phyloP scores from a whole-genome alignment of 2,329 filamentous ascomycete species.

The Dothidotthia symphoricarpi region DNA sequence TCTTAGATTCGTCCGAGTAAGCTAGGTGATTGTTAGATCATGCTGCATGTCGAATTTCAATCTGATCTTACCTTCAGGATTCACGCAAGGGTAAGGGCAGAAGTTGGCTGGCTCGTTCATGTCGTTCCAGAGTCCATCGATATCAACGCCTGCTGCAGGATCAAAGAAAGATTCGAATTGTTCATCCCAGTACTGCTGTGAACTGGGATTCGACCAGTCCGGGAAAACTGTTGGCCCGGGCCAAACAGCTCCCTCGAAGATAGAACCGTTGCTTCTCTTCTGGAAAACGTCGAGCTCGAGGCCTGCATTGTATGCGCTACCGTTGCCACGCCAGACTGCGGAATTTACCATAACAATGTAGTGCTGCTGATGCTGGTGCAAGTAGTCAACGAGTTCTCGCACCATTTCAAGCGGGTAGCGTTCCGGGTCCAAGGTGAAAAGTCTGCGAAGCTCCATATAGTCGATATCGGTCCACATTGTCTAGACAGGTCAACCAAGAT shows the following conservation, averaged over 20 bases:
- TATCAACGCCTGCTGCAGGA: slow-evolving; percentile 63
- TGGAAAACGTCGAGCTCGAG: slow-evolving; percentile 56
- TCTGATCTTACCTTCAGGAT: slow-evolving; percentile 32
- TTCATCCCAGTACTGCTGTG: slow-evolving; percentile 65
- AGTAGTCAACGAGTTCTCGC: slow-evolving; percentile 62
- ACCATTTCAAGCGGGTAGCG: slow-evolving; percentile 62
- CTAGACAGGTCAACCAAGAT: slow-evolving; percentile 40
- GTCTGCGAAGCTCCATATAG: slow-evolving; percentile 61
- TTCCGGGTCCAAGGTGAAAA: slow-evolving; percentile 65
- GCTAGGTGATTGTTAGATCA: slow-evolving; percentile 8
- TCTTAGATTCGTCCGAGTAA: slow-evolving; percentile 45
- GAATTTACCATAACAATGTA: slow-evolving; percentile 80
- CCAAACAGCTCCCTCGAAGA: slow-evolving; percentile 70
- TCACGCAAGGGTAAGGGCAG: slow-evolving; percentile 48
- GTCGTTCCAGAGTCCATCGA: slow-evolving; percentile 66
- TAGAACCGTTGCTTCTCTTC: slow-evolving; percentile 54
- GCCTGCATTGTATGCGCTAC: slow-evolving; percentile 61
- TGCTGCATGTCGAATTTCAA: too few relatives aligned
- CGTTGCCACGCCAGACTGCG: slow-evolving; percentile 51
- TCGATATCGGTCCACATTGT: slow-evolving; percentile 74
- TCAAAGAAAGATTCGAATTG: slow-evolving; percentile 68
- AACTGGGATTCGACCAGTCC: slow-evolving; percentile 71
- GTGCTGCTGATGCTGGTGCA: slow-evolving; percentile 66
- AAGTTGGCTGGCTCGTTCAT: slow-evolving; percentile 42
- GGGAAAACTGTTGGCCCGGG: slow-evolving; percentile 70